A percentile compares a stretch with the other conserved stretches of the same genome.
These are phyloP conservation scores for Ormosia emarginata DNA, from an alignment of 306 rosid genomes.

Conservation along the genomic window DNA sequence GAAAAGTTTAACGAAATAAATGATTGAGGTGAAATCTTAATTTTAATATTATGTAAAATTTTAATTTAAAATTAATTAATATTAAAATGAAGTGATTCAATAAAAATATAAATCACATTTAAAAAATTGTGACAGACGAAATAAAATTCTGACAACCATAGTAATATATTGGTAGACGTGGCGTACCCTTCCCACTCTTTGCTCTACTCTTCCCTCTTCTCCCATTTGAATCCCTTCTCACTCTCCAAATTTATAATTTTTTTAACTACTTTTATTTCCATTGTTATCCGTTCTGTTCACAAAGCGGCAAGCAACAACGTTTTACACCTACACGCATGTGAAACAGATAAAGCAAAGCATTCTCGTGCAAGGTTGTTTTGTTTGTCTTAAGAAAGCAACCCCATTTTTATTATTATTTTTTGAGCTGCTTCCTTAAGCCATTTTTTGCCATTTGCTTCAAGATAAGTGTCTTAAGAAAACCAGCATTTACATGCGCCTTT, in stretches of 20 bases:
- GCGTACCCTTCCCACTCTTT: not conserved
- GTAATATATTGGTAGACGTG: not conserved
- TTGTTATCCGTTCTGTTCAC: conserved; percentile 3
- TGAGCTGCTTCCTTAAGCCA: not conserved
- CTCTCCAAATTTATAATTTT: conserved; percentile 12
- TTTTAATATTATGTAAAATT: too few relatives aligned
- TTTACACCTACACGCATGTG: conserved; percentile 8
- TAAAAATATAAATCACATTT: too few relatives aligned
- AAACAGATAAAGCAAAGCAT: conserved; percentile 17
- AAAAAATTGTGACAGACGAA: too few relatives aligned
- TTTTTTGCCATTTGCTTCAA: not conserved
- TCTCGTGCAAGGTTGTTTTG: conserved; percentile 1
- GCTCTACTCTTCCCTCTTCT: not conserved
- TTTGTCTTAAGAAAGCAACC: conserved; percentile 10
- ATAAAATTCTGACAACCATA: too few relatives aligned
- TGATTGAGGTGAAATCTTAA: too few relatives aligned
- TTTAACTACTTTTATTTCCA: not conserved
- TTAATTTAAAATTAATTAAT: too few relatives aligned
- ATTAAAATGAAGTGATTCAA: too few relatives aligned
- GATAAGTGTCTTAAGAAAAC: not conserved
- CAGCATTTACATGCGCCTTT: not conserved
- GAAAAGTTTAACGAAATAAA: too few relatives aligned
- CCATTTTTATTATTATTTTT: not conserved
- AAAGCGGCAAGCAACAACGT: conserved; percentile 43
- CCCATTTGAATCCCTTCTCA: conserved; percentile 27